Conservation (phyloP, 2,329 filamentous ascomycete species). For the Blumeriella jaapii region DNA sequence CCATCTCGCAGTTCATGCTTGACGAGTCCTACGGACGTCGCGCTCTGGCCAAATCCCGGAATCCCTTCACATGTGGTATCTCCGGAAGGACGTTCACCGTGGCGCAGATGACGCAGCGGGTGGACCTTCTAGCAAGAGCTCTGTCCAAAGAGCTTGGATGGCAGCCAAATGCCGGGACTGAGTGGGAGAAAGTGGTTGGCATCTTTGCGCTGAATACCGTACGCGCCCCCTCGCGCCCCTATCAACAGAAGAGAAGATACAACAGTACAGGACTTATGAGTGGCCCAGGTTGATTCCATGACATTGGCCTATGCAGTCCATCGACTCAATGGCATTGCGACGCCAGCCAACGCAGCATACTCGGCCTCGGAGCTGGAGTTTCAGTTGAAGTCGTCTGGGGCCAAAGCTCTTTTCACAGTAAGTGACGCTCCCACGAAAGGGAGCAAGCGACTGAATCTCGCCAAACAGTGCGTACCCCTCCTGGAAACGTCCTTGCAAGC, state of each 20-base stretch:
- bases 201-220: constrained; percentile 76
- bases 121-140: constrained; percentile 55
- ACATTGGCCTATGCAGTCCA: constrained; percentile 65
- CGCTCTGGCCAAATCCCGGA: constrained; percentile 48
- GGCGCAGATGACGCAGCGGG: constrained; percentile 50
- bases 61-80: constrained; percentile 68
- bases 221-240: constrained; percentile 20
- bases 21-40: constrained; percentile 58
- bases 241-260: background rate
- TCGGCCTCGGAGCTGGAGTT: constrained; percentile 71
- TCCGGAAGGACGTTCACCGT: constrained; percentile 56
- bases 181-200: constrained; percentile 72
- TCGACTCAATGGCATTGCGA: constrained; percentile 60
- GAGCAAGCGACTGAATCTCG: constrained; percentile 1
- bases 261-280: background rate
- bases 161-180: constrained; percentile 54
- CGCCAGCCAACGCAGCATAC: constrained; percentile 79
- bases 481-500: constrained; percentile 56
- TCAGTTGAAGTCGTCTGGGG: constrained; percentile 67
- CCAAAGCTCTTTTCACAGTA: constrained; percentile 67
- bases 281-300: constrained; percentile 56
- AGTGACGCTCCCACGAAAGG: constrained; percentile 31
- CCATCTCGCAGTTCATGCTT: constrained; percentile 67
- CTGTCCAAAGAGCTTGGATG: constrained; percentile 62
- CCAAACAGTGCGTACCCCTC: constrained; percentile 43